phyloP scores from a whole-genome alignment of 495 filamentous ascomycete genomes.

The Hypomontagnella monticulosa region DNA sequence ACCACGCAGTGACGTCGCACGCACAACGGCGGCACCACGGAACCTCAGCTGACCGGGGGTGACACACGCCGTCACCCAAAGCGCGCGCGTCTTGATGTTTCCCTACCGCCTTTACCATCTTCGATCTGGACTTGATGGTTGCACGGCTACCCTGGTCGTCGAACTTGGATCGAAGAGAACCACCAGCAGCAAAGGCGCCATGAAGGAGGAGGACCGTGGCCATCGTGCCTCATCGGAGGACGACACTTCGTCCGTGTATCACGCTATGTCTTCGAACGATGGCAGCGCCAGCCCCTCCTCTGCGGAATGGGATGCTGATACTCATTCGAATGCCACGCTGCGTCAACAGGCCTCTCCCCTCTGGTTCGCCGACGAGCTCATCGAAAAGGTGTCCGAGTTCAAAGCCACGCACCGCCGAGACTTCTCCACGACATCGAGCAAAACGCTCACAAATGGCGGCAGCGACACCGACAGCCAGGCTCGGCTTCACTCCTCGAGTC shows the following conservation, averaged over 20 bases:
- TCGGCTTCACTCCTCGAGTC: constrained; percentile 2
- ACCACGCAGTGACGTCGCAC: constrained; percentile 30
- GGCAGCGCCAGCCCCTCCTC: constrained; percentile 25
- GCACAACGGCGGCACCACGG: constrained; percentile 12
- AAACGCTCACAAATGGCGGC: constrained; percentile 19
- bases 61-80: constrained; percentile 14
- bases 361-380: constrained; percentile 33
- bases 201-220: constrained; percentile 37
- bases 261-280: constrained; percentile 24
- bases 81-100: constrained; percentile 17
- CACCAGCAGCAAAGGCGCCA: constrained; percentile 16
- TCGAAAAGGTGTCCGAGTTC: constrained; percentile 14
- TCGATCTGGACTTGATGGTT: constrained; percentile 12
- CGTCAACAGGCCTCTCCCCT: constrained; percentile 15
- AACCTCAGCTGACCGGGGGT: constrained; percentile 20
- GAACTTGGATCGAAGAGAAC: constrained; percentile 14
- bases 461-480: constrained; percentile 22
- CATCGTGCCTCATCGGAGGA: constrained; percentile 34
- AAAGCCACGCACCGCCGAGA: constrained; percentile 21
- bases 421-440: constrained; percentile 26
- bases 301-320: constrained; percentile 22
- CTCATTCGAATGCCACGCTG: constrained; percentile 6
- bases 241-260: constrained; percentile 21
- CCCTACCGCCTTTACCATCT: constrained; percentile 10
- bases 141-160: constrained; percentile 9